Evolutionary conservation across 2,329 filamentous ascomycete species (phyloP).

Genomic region (Pseudogymnoascus sp.): DNA sequence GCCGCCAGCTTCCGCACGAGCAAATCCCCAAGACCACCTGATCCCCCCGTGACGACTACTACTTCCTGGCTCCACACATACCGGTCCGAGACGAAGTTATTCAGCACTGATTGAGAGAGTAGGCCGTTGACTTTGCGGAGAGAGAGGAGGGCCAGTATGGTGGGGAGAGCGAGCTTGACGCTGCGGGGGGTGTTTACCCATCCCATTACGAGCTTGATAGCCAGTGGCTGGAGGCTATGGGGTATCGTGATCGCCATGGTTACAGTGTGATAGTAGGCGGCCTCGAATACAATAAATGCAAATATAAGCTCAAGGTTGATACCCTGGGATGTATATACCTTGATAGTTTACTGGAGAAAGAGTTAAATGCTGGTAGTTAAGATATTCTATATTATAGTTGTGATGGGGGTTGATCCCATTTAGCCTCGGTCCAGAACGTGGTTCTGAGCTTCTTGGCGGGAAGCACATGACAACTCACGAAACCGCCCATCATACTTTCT

Average conservation of each 20-base stretch:
- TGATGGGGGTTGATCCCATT: neutral
- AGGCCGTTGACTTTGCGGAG: conserved; percentile 41
- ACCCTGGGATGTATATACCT: neutral
- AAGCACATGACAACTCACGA: neutral
- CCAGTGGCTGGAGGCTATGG: neutral
- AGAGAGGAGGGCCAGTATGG: neutral
- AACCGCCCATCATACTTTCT: neutral
- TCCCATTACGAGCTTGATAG: neutral
- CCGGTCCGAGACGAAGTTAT: conserved; percentile 45
- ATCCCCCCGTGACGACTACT: conserved; percentile 69
- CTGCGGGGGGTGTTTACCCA: neutral
- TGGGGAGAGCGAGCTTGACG: neutral
- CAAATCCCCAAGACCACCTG: conserved; percentile 62
- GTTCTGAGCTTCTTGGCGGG: neutral
- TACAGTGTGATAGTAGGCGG: neutral
- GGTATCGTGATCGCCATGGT: conserved; percentile 1
- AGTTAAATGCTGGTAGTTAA: neutral
- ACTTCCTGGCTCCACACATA: conserved; percentile 64
- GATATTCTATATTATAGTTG: neutral
- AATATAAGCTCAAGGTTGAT: neutral
- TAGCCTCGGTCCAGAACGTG: conserved; percentile 6
- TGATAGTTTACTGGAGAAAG: neutral
- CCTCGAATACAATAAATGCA: neutral
- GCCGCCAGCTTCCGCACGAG: conserved; percentile 59
- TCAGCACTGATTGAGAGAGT: conserved; percentile 44